Evolutionary conservation across 1,284 basidiomycete species (phyloP), one percentile per base, ranked within the genome.

Genomic region (Melampsora americana): DNA sequence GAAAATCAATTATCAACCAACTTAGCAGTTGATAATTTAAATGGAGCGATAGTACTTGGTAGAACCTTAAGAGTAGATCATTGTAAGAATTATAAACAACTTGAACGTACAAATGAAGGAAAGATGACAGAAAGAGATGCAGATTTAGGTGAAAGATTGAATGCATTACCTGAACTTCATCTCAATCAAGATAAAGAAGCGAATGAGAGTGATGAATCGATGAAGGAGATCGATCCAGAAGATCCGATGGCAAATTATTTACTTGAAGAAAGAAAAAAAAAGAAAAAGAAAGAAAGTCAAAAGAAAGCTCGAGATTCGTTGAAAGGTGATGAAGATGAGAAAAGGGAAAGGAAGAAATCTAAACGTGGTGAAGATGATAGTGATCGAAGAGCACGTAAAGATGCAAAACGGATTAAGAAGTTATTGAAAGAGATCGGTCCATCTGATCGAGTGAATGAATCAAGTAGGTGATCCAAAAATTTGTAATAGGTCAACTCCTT

Each of bases 1-100:
- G 92, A 96, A 84, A 94, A 99, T 84, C 96, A 99, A 84, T 88
- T 93, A 64, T 95, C 92, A 75, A 99, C 96, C 3, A 85, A 98
- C 69, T 86, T 99, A 50, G 96, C 96, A 5, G 95, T 99, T 78
- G 96, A 99, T 85, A 99, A 99, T 84, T 87, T 99, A 83, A 98
- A 97, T 81, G 96, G 96, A 44, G 91, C 93, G 56, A 88, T 89
- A 79, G 90, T 99, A 56, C 85, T 97, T 35, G 93, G 91, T 6
- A 87, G 90, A 80, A 95, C 89, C 3, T 84, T 97, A 64, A 88
- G 93, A 30, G 94, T 85, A 64, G 96, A 99, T 81, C 96, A 99
- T 82, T 93, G 95, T 77, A 90, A 90, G 81, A 88, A 92, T 80
- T 99, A 98, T 84, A 93, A 92, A 82, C 94, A 97, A 81, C 88